Percentiles rank a stretch among this genome's conserved stretches.
phyloP scores from a whole-genome alignment of 139 green algal genomes.

The Choricystis sp. region DNA sequence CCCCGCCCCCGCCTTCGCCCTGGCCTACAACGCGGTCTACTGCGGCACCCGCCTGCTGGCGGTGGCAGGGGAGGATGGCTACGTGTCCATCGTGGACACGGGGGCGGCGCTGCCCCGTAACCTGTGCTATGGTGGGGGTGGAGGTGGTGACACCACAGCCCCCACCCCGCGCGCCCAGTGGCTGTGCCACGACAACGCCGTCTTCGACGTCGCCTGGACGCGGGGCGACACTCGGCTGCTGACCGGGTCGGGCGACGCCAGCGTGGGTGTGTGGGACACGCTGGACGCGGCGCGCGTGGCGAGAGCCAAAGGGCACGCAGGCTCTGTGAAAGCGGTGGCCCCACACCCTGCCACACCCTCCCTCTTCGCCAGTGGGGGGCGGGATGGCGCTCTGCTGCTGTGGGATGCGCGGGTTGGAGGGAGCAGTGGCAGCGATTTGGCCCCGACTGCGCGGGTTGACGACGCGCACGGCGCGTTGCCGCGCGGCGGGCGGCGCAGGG shows the following conservation, averaged over 20 bases:
- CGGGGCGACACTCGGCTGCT: constrained; percentile 46
- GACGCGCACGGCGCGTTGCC: not conserved
- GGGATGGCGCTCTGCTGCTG: constrained; percentile 51
- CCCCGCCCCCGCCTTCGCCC: not conserved
- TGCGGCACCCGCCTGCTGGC: constrained; percentile 33
- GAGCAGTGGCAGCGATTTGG: not conserved
- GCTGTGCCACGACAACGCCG: constrained; percentile 53
- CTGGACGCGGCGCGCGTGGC: constrained; percentile 14
- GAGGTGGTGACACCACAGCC: not conserved
- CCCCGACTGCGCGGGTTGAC: not conserved
- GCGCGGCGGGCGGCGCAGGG: not conserved
- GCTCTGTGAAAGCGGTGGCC: constrained; percentile 49
- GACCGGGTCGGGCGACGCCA: constrained; percentile 54
- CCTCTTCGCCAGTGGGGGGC: constrained; percentile 51
- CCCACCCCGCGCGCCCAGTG: constrained; percentile 34
- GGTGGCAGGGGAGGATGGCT: constrained; percentile 60
- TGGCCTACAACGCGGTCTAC: not conserved
- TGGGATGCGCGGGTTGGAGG: constrained; percentile 38
- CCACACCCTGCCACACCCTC: constrained; percentile 11
- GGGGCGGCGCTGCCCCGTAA: constrained; percentile 8
- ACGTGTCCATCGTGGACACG: constrained; percentile 44
- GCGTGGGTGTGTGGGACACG: constrained; percentile 48
- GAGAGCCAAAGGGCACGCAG: constrained; percentile 38
- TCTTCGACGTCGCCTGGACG: constrained; percentile 66
- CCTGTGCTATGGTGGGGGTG: constrained; percentile 9